phyloP scores from a whole-genome alignment of 805 yeast genomes.

The Jamesozyma jinghongensis region DNA sequence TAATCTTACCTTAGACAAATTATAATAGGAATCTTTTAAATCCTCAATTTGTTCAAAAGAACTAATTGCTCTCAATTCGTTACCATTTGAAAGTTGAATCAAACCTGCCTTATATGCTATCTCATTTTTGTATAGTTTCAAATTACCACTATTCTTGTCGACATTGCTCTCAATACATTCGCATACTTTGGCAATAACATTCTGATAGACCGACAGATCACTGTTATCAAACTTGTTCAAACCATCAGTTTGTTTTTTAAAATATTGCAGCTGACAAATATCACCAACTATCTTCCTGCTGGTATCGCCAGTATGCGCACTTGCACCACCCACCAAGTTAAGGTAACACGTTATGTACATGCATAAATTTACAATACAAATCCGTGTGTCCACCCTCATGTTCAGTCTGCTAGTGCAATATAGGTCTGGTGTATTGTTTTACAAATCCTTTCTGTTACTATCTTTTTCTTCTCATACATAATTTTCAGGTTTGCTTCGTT shows the following conservation, averaged over 20 bases:
- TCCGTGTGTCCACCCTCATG: too few species aligned
- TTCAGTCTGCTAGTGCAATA: too few species aligned
- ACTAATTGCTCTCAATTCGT: slow-evolving; percentile 42
- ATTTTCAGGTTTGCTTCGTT: too few species aligned
- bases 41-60: slow-evolving; percentile 41
- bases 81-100: slow-evolving; percentile 48
- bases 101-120: slow-evolving; percentile 53
- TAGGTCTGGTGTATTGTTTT: too few species aligned
- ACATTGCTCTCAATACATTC: background rate
- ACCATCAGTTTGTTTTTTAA: slow-evolving; percentile 1
- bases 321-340: too few species aligned
- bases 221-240: slow-evolving; percentile 1
- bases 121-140: slow-evolving; percentile 14
- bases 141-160: background rate
- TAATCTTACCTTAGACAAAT: slow-evolving; percentile 43
- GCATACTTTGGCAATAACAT: background rate
- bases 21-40: slow-evolving; percentile 20
- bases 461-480: too few species aligned
- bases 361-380: too few species aligned
- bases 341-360: too few species aligned
- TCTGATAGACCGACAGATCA: slow-evolving; percentile 2
- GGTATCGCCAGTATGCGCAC: too few species aligned
- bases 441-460: too few species aligned
- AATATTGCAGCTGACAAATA: background rate
- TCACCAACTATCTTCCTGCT: too few species aligned